phyloP scores from a whole-genome alignment of 805 yeast genomes.

The Candida montana region DNA sequence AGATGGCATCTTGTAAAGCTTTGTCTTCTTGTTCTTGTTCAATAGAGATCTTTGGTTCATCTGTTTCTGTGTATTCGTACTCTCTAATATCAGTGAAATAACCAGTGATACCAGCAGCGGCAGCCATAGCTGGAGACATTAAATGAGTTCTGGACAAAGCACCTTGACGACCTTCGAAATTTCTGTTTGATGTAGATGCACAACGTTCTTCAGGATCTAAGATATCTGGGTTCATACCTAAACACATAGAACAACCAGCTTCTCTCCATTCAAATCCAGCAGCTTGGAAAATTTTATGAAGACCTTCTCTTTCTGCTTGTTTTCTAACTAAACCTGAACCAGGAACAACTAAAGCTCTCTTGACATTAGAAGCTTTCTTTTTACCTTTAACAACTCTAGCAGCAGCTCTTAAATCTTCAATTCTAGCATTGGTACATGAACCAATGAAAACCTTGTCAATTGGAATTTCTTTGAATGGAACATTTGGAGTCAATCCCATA shows the following conservation, averaged over 20 bases:
- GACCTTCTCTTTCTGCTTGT: conserved; percentile 93
- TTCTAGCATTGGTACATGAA: conserved; percentile 95
- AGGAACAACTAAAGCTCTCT: conserved; percentile 87
- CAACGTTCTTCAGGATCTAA: conserved; percentile 93
- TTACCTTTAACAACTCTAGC: conserved; percentile 90
- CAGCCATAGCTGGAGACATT: conserved; percentile 99
- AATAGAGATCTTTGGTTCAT: conserved; percentile 49
- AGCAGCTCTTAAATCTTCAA: conserved; percentile 94
- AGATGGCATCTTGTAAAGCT: conserved; percentile 62
- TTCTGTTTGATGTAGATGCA: conserved; percentile 98
- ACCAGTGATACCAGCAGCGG: conserved; percentile 94
- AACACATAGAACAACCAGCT: conserved; percentile 99
- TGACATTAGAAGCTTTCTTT: conserved; percentile 75
- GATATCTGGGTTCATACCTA: conserved; percentile 99
- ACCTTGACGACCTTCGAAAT: conserved; percentile 99
- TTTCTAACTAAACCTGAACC: conserved; percentile 94
- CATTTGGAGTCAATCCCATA: conserved; percentile 86
- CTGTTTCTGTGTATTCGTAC: conserved; percentile 56
- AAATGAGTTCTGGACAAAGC: conserved; percentile 92
- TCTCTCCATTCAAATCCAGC: conserved; percentile 99
- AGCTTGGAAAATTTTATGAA: conserved; percentile 80
- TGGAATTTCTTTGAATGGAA: conserved; percentile 65
- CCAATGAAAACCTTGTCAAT: conserved; percentile 97
- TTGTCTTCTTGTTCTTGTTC: conserved; percentile 47
- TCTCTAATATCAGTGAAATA: conserved; percentile 88